Evolutionary conservation across 257 asterid species (phyloP), one percentile per base, ranked within the genome.

Genomic region (Henckelia pumila): DNA sequence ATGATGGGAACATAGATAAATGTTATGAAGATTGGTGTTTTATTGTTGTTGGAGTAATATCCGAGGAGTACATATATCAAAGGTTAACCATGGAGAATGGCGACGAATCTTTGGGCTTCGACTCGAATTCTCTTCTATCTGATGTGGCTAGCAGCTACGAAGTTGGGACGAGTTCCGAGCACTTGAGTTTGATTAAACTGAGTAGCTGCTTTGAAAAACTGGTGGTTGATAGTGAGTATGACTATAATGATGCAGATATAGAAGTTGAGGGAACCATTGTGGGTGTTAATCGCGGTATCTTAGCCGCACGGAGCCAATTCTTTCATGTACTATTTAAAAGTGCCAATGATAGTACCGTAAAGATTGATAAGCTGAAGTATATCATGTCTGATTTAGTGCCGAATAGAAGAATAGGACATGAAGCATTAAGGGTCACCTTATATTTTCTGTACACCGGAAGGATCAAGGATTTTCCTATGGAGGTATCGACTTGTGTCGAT

Each of bases 401-500:
- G 8, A 63, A 68, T 35, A 88, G 86, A 62, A 84, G 60, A 49
- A 64, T 89, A 52, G 85, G 92, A 2, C 66, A 76, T 26, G 96
- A 89, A 79, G 82, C 91, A 24, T 80, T 78, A 70, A 66, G 50
- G 80, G 82, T 78, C 67, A 64, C 78, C 73, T 73, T 80, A 37
- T 2, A 37, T 72, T 83, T 80, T 66, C 76, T 92, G 77, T 89
- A 89, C 71, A 81, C 92, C 0, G 98, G 95, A 56, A 92, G 80
- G 80, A 76, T 87, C 50, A 80, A 70, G 88, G 67, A 85, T 0
- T 73, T 89, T 67, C 91, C 92, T 2, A 70, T 81, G 0, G 91
- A 87, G 79, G 95, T 89, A 67, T 84, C 95, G 0, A 87, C 86
- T 17, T 92, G 98, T 69, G 92, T 92, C 17, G 98, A 92, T 63